phyloP scores from a whole-genome alignment of 2,329 filamentous ascomycete species.

The Aspergillus latus region DNA sequence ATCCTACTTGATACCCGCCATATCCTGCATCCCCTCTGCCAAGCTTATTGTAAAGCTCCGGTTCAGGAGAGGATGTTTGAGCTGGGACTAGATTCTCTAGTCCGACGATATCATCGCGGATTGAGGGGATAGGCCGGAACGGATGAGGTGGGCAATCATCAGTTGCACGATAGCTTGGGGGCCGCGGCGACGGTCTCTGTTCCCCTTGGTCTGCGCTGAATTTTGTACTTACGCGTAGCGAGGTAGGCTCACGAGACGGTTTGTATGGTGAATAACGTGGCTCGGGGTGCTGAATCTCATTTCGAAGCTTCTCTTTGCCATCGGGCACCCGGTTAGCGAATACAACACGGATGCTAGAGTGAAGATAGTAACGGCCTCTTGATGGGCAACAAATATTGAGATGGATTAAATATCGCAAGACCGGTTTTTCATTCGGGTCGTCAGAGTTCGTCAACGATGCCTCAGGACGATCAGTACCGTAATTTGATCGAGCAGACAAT shows the following conservation, averaged over 20 bases:
- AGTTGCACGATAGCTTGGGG: background rate
- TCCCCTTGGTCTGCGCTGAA: conserved; percentile 61
- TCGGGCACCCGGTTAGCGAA: conserved; percentile 97
- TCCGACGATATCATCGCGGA: conserved; percentile 26
- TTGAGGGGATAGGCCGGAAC: conserved; percentile 21
- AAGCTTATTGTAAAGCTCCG: conserved; percentile 64
- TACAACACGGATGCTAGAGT: conserved; percentile 89
- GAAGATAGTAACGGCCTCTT: conserved; percentile 81
- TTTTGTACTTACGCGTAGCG: conserved; percentile 47
- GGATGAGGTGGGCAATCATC: conserved; percentile 16
- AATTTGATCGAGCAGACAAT: conserved; percentile 41
- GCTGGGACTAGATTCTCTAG: conserved; percentile 19
- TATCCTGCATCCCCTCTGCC: conserved; percentile 65
- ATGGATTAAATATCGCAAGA: conserved; percentile 85
- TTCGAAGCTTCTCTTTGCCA: conserved; percentile 86
- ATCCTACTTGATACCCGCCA: conserved; percentile 55
- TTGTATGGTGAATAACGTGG: conserved; percentile 86
- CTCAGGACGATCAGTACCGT: conserved; percentile 55
- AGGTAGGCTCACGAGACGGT: conserved; percentile 51
- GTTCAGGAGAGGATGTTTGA: conserved; percentile 33
- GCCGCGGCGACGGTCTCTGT: conserved; percentile 42
- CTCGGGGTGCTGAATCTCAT: conserved; percentile 86
- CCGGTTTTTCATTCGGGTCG: conserved; percentile 57
- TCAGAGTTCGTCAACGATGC: conserved; percentile 50
- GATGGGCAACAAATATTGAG: conserved; percentile 87